Evolutionary conservation across 495 filamentous ascomycete genomes (phyloP).

Genomic region (Penicillium pancosmium): DNA sequence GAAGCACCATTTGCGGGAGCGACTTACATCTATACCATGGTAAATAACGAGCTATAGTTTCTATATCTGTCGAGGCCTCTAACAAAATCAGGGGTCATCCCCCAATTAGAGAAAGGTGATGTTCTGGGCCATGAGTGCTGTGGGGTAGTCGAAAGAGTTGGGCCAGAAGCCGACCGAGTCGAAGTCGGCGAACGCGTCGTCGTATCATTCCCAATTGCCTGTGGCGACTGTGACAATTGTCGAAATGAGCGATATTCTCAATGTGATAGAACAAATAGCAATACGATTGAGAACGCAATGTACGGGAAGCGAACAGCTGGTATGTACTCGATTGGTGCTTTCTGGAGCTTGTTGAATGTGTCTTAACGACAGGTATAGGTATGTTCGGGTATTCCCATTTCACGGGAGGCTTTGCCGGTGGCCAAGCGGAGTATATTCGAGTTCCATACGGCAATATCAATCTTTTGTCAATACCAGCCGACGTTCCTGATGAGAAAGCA

Average conservation of each 20-base stretch:
- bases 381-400: slow-evolving; percentile 64
- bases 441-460: slow-evolving; percentile 85
- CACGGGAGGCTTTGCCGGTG: slow-evolving; percentile 86
- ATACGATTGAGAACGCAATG: slow-evolving; percentile 68
- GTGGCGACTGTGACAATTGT: slow-evolving; percentile 73
- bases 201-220: slow-evolving; percentile 82
- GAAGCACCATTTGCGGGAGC: slow-evolving; percentile 82
- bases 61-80: neutral
- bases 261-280: slow-evolving; percentile 79
- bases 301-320: slow-evolving; percentile 75
- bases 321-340: slow-evolving; percentile 31
- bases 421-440: slow-evolving; percentile 85
- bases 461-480: slow-evolving; percentile 75
- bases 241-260: slow-evolving; percentile 71
- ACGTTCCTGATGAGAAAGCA: slow-evolving; percentile 84
- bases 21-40: slow-evolving; percentile 84
- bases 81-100: slow-evolving; percentile 49
- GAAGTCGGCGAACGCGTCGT: slow-evolving; percentile 78
- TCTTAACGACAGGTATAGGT: slow-evolving; percentile 20
- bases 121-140: slow-evolving; percentile 92
- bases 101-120: slow-evolving; percentile 79
- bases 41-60: slow-evolving; percentile 8
- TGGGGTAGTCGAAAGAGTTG: slow-evolving; percentile 75
- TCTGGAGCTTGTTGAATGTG: neutral
- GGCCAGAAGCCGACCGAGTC: slow-evolving; percentile 58